phyloP scores from a whole-genome alignment of 306 rosid genomes.

The Pterocarpus santalinus region DNA sequence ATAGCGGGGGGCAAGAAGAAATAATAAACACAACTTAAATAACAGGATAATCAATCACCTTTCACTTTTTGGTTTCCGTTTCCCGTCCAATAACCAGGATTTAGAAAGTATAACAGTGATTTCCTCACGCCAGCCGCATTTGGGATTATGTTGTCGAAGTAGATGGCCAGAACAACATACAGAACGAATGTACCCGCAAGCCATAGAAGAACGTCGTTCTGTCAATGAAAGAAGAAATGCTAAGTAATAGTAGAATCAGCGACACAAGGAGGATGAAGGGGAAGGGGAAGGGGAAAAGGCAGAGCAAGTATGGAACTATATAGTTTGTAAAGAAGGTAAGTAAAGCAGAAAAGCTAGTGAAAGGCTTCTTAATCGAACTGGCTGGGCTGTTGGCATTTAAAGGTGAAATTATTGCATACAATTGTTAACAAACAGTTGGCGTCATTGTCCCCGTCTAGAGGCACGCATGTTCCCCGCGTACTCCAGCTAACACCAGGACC shows the following conservation, averaged over 20 bases:
- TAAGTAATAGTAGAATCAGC: slow-evolving; percentile 1
- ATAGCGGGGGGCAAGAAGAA: slow-evolving; percentile 33
- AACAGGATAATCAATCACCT: slow-evolving; percentile 57
- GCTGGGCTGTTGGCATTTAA: slow-evolving; percentile 17
- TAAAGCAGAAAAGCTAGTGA: slow-evolving; percentile 11
- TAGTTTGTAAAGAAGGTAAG: not conserved
- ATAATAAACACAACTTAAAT: slow-evolving; percentile 28
- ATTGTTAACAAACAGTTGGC: slow-evolving; percentile 69
- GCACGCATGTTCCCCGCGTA: slow-evolving; percentile 62
- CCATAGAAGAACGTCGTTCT: slow-evolving; percentile 80
- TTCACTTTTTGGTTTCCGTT: slow-evolving; percentile 72
- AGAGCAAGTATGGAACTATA: slow-evolving; percentile 24
- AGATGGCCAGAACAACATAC: slow-evolving; percentile 86
- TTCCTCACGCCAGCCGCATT: slow-evolving; percentile 90
- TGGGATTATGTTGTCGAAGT: slow-evolving; percentile 88
- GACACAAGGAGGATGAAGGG: slow-evolving; percentile 26
- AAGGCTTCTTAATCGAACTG: slow-evolving; percentile 28
- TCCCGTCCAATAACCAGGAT: slow-evolving; percentile 82
- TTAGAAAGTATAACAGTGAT: slow-evolving; percentile 73
- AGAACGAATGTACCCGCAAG: slow-evolving; percentile 70
- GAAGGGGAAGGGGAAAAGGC: not conserved
- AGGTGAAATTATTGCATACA: slow-evolving; percentile 57
- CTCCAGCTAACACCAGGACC: slow-evolving; percentile 84
- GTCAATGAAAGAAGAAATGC: slow-evolving; percentile 51
- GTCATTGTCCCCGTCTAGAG: slow-evolving; percentile 11